phyloP scores from a whole-genome alignment of 2,329 filamentous ascomycete species.

The Penicillium occitanis region DNA sequence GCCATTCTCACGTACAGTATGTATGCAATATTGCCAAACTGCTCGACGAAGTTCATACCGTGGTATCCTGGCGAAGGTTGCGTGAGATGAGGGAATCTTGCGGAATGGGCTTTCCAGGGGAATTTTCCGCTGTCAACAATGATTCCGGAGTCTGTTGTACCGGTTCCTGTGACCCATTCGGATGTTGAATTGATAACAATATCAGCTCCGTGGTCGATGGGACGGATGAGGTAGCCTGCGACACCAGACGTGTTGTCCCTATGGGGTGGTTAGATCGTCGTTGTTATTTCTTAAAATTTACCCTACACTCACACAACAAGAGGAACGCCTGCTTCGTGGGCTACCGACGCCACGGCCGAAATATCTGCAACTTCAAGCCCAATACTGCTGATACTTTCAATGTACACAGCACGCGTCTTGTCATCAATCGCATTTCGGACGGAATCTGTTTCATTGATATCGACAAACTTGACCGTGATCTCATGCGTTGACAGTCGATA shows the following conservation, averaged over 20 bases:
- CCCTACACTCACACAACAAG: slow-evolving; percentile 52
- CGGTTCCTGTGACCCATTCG: slow-evolving; percentile 92
- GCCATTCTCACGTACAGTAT: slow-evolving; percentile 76
- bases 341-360: slow-evolving; percentile 74
- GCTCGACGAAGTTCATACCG: slow-evolving; percentile 83
- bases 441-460: slow-evolving; percentile 71
- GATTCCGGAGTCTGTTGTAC: slow-evolving; percentile 79
- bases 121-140: slow-evolving; percentile 84
- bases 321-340: slow-evolving; percentile 66
- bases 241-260: slow-evolving; percentile 82
- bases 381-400: slow-evolving; percentile 87
- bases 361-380: slow-evolving; percentile 86
- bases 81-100: slow-evolving; percentile 78
- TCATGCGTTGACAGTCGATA: slow-evolving; percentile 77
- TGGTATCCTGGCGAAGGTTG: slow-evolving; percentile 83
- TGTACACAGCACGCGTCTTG: slow-evolving; percentile 82
- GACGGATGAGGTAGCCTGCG: slow-evolving; percentile 78
- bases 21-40: slow-evolving; percentile 74
- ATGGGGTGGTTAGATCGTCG: not conserved
- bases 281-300: not conserved
- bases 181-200: slow-evolving; percentile 88
- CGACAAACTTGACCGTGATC: slow-evolving; percentile 78
- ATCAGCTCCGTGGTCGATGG: slow-evolving; percentile 82
- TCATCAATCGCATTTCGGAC: slow-evolving; percentile 78
- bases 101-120: slow-evolving; percentile 67